Percentiles rank a stretch among this genome's conserved stretches.
Evolutionary conservation across 371 early-diverging fungal genomes (phyloP).

Genomic region (Cokeromyces recurvatus): DNA sequence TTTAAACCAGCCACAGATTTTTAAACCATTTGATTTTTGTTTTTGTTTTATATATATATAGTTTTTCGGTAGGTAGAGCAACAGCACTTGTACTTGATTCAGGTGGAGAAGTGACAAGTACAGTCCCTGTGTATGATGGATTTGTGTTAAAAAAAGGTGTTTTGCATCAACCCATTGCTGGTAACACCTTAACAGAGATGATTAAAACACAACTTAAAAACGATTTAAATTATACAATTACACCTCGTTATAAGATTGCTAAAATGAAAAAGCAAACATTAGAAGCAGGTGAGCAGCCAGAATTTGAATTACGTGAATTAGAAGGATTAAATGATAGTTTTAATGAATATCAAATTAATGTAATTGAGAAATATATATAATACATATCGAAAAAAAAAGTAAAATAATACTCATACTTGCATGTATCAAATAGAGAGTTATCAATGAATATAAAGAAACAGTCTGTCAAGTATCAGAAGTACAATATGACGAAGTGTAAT

Average conservation of each 20-base stretch:
- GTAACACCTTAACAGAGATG: slow-evolving; percentile 76
- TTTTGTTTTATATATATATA: too few species aligned
- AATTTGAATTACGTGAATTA: slow-evolving; percentile 47
- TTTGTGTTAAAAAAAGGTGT: slow-evolving; percentile 89
- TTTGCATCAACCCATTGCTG: slow-evolving; percentile 72
- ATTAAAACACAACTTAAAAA: slow-evolving; percentile 60
- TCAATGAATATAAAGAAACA: slow-evolving; percentile 91
- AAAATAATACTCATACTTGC: background rate
- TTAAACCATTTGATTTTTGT: too few species aligned
- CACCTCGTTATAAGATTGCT: slow-evolving; percentile 78
- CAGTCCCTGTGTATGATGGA: slow-evolving; percentile 94
- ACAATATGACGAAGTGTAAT: slow-evolving; percentile 66
- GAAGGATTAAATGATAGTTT: slow-evolving; percentile 62
- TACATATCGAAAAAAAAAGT: background rate
- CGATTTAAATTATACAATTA: slow-evolving; percentile 55
- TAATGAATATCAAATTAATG: slow-evolving; percentile 60
- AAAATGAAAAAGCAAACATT: slow-evolving; percentile 74
- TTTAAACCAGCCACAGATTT: too few species aligned
- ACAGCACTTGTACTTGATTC: slow-evolving; percentile 93
- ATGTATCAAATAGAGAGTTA: slow-evolving; percentile 34
- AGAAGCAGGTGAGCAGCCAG: slow-evolving; percentile 63
- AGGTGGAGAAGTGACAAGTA: slow-evolving; percentile 84
- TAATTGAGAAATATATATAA: slow-evolving; percentile 12
- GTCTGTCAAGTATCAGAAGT: slow-evolving; percentile 80
- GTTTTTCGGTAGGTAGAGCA: slow-evolving; percentile 82